phyloP scores from a whole-genome alignment of 2,329 filamentous ascomycete species.

The Periconia sp. region DNA sequence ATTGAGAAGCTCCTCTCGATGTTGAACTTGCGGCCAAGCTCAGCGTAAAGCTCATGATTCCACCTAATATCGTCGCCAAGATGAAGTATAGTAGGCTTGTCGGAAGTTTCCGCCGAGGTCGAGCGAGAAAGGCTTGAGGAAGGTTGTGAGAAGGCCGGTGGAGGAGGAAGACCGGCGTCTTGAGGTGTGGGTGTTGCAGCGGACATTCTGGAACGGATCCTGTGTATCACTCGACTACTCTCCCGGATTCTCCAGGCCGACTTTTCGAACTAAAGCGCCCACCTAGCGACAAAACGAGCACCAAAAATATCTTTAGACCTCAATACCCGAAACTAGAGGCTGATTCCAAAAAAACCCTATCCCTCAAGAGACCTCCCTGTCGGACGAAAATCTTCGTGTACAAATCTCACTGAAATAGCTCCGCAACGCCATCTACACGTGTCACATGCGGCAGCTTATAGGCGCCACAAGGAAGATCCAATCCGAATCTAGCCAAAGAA shows the following conservation, averaged over 20 bases:
- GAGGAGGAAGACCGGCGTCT: slow-evolving; percentile 28
- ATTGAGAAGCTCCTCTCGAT: slow-evolving; percentile 49
- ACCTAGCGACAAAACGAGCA: too few species aligned
- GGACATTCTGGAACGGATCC: too few species aligned
- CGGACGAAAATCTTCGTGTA: slow-evolving; percentile 2
- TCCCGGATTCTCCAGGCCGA: too few species aligned
- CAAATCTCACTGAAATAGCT: not conserved
- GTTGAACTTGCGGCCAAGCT: slow-evolving; percentile 44
- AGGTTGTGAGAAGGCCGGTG: slow-evolving; percentile 8
- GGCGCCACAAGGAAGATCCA: not conserved
- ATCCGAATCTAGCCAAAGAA: too few species aligned
- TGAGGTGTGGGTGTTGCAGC: slow-evolving; percentile 32
- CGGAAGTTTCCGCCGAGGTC: not conserved
- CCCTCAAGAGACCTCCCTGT: slow-evolving; percentile 2
- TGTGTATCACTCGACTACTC: too few species aligned
- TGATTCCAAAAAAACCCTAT: too few species aligned
- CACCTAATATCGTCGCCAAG: slow-evolving; percentile 53
- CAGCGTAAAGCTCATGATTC: slow-evolving; percentile 51
- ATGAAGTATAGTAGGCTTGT: slow-evolving; percentile 49
- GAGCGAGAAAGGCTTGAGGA: not conserved
- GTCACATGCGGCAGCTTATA: slow-evolving; percentile 9
- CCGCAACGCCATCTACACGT: slow-evolving; percentile 16
- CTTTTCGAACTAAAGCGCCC: too few species aligned
- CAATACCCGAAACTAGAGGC: too few species aligned
- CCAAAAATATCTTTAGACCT: too few species aligned